Evolutionary conservation across 345 rosid genomes (phyloP).

Genomic region (Arabis alpina): DNA sequence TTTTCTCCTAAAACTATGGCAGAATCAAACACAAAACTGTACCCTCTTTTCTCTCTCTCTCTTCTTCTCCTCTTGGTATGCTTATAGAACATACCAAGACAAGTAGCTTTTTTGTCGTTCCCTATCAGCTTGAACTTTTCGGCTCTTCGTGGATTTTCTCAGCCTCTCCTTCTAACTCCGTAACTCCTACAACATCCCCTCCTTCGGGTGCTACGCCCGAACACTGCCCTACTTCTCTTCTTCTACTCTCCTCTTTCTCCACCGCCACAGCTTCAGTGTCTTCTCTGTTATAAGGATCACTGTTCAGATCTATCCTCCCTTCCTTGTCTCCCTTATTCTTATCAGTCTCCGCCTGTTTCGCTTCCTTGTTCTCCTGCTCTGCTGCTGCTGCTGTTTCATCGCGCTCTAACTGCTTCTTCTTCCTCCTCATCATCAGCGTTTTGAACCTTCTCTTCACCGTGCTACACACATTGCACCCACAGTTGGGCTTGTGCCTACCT

Average conservation of each 20-base stretch:
- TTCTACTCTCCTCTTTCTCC: slow-evolving; percentile 30
- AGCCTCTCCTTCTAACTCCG: slow-evolving; percentile 32
- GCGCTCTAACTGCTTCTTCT: slow-evolving; percentile 73
- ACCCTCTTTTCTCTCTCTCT: slow-evolving; percentile 21
- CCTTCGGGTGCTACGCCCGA: slow-evolving; percentile 24
- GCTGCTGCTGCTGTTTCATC: slow-evolving; percentile 53
- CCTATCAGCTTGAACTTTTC: slow-evolving; percentile 25
- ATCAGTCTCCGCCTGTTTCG: slow-evolving; percentile 43
- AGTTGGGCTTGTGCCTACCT: slow-evolving; percentile 80
- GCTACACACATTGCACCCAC: slow-evolving; percentile 87
- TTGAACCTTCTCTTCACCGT: slow-evolving; percentile 92
- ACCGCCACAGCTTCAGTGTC: slow-evolving; percentile 22
- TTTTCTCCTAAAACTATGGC: slow-evolving; percentile 30
- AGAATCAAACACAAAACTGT: slow-evolving; percentile 41
- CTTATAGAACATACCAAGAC: not conserved
- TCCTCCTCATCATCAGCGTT: slow-evolving; percentile 90
- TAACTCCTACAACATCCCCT: slow-evolving; percentile 23
- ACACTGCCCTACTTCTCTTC: slow-evolving; percentile 25
- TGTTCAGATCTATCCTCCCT: slow-evolving; percentile 44
- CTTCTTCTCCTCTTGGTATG: slow-evolving; percentile 6
- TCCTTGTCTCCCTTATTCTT: slow-evolving; percentile 43
- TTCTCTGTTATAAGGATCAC: slow-evolving; percentile 44
- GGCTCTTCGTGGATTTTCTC: slow-evolving; percentile 22
- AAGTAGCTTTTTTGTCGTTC: slow-evolving; percentile 14
- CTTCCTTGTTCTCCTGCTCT: slow-evolving; percentile 38